Base-by-base conservation (phyloP, 805 yeast species). In the Kuraishia piskuri region DNA sequence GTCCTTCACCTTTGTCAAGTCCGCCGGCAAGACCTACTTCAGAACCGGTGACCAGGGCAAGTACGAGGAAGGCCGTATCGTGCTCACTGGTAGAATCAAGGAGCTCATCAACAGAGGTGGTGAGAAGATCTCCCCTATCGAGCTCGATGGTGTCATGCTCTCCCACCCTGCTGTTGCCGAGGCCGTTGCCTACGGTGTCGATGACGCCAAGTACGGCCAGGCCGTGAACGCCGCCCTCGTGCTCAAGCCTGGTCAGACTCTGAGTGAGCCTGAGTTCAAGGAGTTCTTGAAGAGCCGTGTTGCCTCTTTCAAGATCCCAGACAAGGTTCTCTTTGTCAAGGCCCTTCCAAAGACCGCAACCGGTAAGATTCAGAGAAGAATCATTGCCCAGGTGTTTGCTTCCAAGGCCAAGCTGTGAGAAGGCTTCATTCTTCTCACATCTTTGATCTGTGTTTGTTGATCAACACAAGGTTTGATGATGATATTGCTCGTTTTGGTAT, bases 21-120 rank as follows among this genome's bases (percentile, higher is more conserved):
- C 58, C 22, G 58, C 68, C 51, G 71, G 75, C 22, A 60, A 66
- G 47, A 82, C 82, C 36, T 85, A 74, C 66, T 86, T 86, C 78
- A 77, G 88, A 57, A 86, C 94, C 4, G 94, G 94, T 50, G 94
- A 86, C 63, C 87, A 86, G 63, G 91, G 90, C 1, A 75, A 68
- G 58, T 64, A 80, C 51, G 87, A 84, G 61, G 85, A 84, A 51
- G 83, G 84, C 0, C 79, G 80, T 62, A 67, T 85, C 26, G 72
- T 75, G 12, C 71, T 85, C 57, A 84, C 88, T 24, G 90, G 91
- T 36, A 74, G 91, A 56, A 75, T 86, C 59, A 85, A 86, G 66
- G 91, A 85, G 66, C 71, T 86, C 59, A 86, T 85, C 61, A 85
- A 84, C 64, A 78, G 90, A 51, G 91, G 88, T 22, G 91, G 91